Conservation (phyloP, 2,329 filamentous ascomycete species). For the Cadophora sp. region DNA sequence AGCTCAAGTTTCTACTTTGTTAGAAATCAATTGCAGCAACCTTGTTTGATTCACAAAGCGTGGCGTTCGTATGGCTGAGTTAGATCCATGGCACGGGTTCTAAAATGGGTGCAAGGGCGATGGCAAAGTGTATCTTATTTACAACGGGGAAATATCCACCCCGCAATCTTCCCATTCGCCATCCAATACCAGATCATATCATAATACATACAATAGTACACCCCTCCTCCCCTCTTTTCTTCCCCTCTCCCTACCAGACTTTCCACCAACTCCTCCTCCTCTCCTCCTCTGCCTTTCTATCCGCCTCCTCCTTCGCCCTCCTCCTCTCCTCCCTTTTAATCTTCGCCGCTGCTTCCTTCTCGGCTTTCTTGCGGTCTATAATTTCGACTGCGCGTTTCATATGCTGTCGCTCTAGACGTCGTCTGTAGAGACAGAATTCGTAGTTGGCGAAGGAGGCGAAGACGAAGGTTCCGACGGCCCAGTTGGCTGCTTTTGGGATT, state of each 20-base stretch:
- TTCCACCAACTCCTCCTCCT: slow-evolving; percentile 41
- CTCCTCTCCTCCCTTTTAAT: slow-evolving; percentile 49
- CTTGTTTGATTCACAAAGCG: background rate
- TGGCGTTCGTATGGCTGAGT: background rate
- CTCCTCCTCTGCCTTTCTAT: slow-evolving; percentile 41
- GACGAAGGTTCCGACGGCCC: slow-evolving; percentile 82
- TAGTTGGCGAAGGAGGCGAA: slow-evolving; percentile 74
- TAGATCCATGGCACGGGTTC: background rate
- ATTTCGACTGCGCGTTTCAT: slow-evolving; percentile 88
- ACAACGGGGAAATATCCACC: slow-evolving; percentile 8
- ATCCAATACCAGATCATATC: background rate
- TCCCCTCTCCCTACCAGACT: slow-evolving; percentile 37
- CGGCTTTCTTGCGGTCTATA: slow-evolving; percentile 74
- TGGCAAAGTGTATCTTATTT: background rate
- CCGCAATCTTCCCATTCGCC: background rate
- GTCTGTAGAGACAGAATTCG: slow-evolving; percentile 82
- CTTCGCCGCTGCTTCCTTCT: slow-evolving; percentile 60
- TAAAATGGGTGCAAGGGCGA: background rate
- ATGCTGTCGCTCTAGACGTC: slow-evolving; percentile 77
- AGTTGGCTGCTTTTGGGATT: slow-evolving; percentile 76
- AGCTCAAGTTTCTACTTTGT: background rate
- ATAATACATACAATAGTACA: slow-evolving; percentile 13
- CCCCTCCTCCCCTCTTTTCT: background rate
- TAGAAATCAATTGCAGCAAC: background rate
- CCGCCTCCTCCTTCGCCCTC: slow-evolving; percentile 51